These are phyloP conservation scores for Colletotrichum liaoningense DNA, from an alignment of 2,329 filamentous ascomycete genomes.

Conservation along the genomic window DNA sequence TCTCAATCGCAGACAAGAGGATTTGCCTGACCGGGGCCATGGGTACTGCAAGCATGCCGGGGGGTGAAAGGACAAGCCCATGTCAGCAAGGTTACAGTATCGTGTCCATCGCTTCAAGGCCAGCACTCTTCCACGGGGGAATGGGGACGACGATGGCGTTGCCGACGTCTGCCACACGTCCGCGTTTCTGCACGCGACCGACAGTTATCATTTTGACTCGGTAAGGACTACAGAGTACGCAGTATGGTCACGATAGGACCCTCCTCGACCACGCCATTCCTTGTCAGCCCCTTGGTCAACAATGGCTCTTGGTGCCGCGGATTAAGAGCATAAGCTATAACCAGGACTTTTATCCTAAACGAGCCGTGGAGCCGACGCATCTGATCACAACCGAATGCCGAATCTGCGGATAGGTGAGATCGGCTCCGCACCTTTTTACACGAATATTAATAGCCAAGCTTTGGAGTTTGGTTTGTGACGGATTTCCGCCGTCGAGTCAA, in stretches of 20 bases:
- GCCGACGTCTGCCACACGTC: constrained; percentile 15
- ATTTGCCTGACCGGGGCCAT: background rate
- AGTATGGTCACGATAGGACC: background rate
- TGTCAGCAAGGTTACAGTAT: constrained; percentile 1
- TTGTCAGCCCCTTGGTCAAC: constrained; percentile 1
- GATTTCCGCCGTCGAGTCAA: background rate
- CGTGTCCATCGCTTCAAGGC: background rate
- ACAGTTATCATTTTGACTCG: background rate
- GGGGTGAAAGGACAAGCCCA: background rate
- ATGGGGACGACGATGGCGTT: constrained; percentile 13
- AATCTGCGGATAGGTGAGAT: constrained; percentile 30
- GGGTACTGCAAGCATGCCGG: background rate
- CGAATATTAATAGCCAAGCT: constrained; percentile 25
- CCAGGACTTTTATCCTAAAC: constrained; percentile 24
- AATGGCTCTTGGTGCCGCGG: constrained; percentile 3
- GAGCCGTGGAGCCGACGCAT: constrained; percentile 32
- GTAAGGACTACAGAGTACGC: background rate
- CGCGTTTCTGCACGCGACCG: constrained; percentile 13
- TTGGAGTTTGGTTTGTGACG: background rate
- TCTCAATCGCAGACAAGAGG: constrained; percentile 1
- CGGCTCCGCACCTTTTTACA: constrained; percentile 25
- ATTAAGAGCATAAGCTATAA: constrained; percentile 21
- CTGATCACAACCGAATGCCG: constrained; percentile 35
- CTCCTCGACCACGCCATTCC: constrained; percentile 12
- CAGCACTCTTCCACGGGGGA: constrained; percentile 6